phyloP scores from a whole-genome alignment of 805 yeast species.

The Saccharomycopsis sp. region DNA sequence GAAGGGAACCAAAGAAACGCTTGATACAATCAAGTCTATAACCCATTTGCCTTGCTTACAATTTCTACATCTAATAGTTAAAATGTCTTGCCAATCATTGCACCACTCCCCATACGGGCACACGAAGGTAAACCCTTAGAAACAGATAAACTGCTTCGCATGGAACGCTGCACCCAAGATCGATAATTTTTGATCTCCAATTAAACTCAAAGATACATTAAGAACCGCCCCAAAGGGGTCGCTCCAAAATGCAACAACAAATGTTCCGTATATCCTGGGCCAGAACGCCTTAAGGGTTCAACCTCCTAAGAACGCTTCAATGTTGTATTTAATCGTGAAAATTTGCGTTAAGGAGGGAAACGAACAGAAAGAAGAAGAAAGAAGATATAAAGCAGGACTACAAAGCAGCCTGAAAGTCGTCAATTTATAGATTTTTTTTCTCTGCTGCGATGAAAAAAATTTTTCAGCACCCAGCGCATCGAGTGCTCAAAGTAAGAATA shows the following conservation, averaged over 20 bases:
- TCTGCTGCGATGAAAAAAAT: background rate
- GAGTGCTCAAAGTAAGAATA: no score
- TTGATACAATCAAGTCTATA: no score
- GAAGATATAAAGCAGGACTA: background rate
- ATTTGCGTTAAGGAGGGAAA: slow-evolving; percentile 38
- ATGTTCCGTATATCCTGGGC: slow-evolving; percentile 55
- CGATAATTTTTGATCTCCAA: slow-evolving; percentile 46
- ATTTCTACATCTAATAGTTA: no score
- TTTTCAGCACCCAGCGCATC: background rate
- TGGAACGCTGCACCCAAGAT: slow-evolving; percentile 64
- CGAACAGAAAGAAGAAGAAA: slow-evolving; percentile 4
- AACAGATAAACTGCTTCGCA: slow-evolving; percentile 32
- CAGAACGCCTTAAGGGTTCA: slow-evolving; percentile 49
- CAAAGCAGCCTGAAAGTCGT: background rate
- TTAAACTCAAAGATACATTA: slow-evolving; percentile 14
- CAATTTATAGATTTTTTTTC: background rate
- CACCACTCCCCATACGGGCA: slow-evolving; percentile 57
- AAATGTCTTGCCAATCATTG: slow-evolving; percentile 51
- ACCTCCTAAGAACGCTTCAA: slow-evolving; percentile 54
- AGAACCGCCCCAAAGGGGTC: background rate
- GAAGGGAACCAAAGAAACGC: no score
- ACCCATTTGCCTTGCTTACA: no score
- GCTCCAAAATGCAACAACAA: slow-evolving; percentile 32
- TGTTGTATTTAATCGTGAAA: slow-evolving; percentile 42
- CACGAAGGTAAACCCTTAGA: slow-evolving; percentile 59